A percentile compares a stretch with the other conserved stretches of the same genome.
These are phyloP conservation scores for Dipteronia dyeriana DNA, from an alignment of 345 rosid genomes.

Conservation along the genomic window DNA sequence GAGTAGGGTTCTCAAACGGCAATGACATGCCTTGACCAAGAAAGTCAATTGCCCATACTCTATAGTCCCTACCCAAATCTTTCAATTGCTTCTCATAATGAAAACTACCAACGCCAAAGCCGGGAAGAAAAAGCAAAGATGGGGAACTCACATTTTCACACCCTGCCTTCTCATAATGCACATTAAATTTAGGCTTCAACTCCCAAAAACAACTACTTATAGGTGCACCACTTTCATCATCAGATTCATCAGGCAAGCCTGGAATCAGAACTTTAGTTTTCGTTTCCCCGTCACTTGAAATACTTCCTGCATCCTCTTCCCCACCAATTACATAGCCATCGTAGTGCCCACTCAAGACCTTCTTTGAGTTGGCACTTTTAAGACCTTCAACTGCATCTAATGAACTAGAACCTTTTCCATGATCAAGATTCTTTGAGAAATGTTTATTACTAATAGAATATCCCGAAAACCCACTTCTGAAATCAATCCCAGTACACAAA, in stretches of 20 bases:
- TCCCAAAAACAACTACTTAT: conserved; percentile 65
- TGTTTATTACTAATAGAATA: conserved; percentile 16
- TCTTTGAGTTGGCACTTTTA: conserved; percentile 25
- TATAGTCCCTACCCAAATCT: conserved; percentile 81
- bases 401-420: conserved; percentile 23
- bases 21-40: conserved; percentile 91
- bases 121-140: conserved; percentile 82
- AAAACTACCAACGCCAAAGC: conserved; percentile 96
- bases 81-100: conserved; percentile 90
- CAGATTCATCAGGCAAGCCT: conserved; percentile 64
- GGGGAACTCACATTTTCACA: conserved; percentile 66
- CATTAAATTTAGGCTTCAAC: conserved; percentile 80
- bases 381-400: conserved; percentile 18
- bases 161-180: conserved; percentile 79
- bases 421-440: conserved; percentile 11
- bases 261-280: conserved; percentile 61
- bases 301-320: conserved; percentile 44
- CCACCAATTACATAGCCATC: conserved; percentile 58
- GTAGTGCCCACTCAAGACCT: conserved; percentile 43
- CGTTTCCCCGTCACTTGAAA: conserved; percentile 37
- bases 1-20: conserved; percentile 77
- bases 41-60: conserved; percentile 98
- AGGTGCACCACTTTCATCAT: conserved; percentile 53
- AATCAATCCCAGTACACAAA: conserved; percentile 22
- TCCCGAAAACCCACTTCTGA: conserved; percentile 33